These are phyloP conservation scores for Phylloporus sp. DNA, from an alignment of 768 basidiomycete genomes.

Conservation along the genomic window DNA sequence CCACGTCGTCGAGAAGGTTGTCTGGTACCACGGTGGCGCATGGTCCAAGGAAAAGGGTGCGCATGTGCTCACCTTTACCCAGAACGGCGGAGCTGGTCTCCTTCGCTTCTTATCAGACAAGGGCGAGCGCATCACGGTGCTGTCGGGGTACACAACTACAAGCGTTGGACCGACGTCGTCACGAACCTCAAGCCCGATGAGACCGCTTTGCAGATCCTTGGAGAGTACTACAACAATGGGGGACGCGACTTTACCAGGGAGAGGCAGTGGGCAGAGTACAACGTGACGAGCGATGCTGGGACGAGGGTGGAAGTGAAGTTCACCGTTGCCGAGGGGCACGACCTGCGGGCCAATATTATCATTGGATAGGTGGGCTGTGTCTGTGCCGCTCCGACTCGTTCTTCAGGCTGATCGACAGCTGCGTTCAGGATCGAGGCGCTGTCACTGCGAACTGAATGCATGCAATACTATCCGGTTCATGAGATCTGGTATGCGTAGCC, in stretches of 20 bases:
- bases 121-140: conserved; percentile 31
- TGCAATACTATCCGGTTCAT: too few relatives aligned
- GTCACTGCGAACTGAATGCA: too few relatives aligned
- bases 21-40: conserved; percentile 17
- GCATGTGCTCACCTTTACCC: conserved; percentile 31
- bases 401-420: too few relatives aligned
- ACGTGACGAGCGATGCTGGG: conserved; percentile 4
- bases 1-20: background rate
- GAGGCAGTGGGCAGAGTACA: conserved; percentile 8
- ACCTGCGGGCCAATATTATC: conserved; percentile 6
- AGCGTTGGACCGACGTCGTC: conserved; percentile 33
- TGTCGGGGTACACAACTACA: conserved; percentile 38
- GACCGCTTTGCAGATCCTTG: conserved; percentile 27
- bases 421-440: too few relatives aligned
- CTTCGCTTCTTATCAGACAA: conserved; percentile 29
- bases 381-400: too few relatives aligned
- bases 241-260: conserved; percentile 1
- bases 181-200: too few relatives aligned
- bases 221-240: too few relatives aligned
- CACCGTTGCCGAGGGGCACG: conserved; percentile 5
- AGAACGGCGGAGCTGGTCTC: conserved; percentile 38
- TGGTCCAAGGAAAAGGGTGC: conserved; percentile 24
- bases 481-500: too few relatives aligned
- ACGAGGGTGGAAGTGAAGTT: conserved; percentile 1
- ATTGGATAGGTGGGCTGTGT: conserved; percentile 7